Evolutionary conservation across 129 eudicot species (phyloP), one percentile per base, ranked within the genome.

Genomic region (Flaveria sonorensis): DNA sequence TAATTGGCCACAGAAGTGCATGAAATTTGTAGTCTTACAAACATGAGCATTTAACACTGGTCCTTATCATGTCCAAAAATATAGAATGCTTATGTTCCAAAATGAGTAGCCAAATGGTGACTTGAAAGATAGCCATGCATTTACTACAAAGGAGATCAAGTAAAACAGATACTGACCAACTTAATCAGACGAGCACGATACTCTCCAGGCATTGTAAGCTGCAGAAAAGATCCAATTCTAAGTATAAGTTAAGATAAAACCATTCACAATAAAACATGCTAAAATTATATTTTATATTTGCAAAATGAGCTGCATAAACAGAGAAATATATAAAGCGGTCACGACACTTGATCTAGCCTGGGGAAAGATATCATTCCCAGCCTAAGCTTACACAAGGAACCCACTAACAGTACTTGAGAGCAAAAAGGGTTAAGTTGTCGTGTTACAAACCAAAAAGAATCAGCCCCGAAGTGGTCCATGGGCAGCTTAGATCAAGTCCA

Each of bases 161-260:
- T 23, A 21, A 43, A 70, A 32, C 10, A 11, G 15, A 82, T 65
- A 85, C 93, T 87, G 36, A 89, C 98, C 92, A 94, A 47, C 74
- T 91, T 94, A 71, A 91, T 83, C 40, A 94, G 89, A 52, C 98
- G 96, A 48, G 88, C 79, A 13, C 97, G 98, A 71, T 77, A 83
- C 50, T 94, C 98, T 64, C 90, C 97, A 1, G 89, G 83, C 93
- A 91, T 76, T 10, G 90, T 94, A 55, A 89, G 81, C 98, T 94
- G 93, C 87, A 86, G 42, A 74, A 65, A 72, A 59, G 53, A 47
- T 18, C 45, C 77, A 63, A 77, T 23, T 20, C 11, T 4, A 16
- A 52, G 45, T 21, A 76, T 63, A 18, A 84, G 81, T 23, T 20
- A 74, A 52, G 39, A 66, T 45, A 55, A 19, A 51, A 73, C 64